Percentiles rank a stretch among this genome's conserved stretches.
phyloP scores from a whole-genome alignment of 306 rosid species.

The Vicia sativa region DNA sequence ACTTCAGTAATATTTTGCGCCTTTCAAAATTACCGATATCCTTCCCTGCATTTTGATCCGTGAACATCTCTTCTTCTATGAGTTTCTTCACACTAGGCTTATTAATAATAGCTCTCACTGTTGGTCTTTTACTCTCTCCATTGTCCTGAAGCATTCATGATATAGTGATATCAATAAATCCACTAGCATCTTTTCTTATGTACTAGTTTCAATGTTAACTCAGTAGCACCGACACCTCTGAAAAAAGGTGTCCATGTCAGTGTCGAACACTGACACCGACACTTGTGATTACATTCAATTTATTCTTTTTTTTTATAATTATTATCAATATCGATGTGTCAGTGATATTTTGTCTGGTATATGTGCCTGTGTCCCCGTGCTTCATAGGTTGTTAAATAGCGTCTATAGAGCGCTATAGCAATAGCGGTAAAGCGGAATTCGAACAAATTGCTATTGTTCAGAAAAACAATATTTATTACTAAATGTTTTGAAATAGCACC shows the following conservation, averaged over 20 bases:
- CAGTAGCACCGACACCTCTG: too few relatives aligned
- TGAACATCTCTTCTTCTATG: constrained; percentile 89
- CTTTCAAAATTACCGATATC: constrained; percentile 38
- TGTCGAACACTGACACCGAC: too few relatives aligned
- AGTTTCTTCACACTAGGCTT: constrained; percentile 97
- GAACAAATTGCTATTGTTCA: background rate
- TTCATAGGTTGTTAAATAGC: background rate
- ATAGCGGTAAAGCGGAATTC: background rate
- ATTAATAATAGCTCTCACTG: constrained; percentile 40
- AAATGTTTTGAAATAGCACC: background rate
- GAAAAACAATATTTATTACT: background rate
- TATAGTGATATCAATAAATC: constrained; percentile 29
- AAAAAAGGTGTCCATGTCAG: too few relatives aligned
- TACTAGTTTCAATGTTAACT: background rate
- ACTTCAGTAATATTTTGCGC: constrained; percentile 46
- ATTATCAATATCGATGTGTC: too few relatives aligned
- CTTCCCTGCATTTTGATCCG: constrained; percentile 54
- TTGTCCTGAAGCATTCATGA: constrained; percentile 58
- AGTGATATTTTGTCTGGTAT: too few relatives aligned
- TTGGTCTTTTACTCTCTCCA: constrained; percentile 43
- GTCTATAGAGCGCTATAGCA: background rate
- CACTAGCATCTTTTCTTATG: constrained; percentile 1
- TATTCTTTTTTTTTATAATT: too few relatives aligned
- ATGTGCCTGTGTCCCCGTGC: too few relatives aligned
- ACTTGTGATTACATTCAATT: too few relatives aligned